Percentiles rank a stretch among this genome's conserved stretches.
These are phyloP conservation scores for Backusella australiensis DNA, from an alignment of 192 early-diverging fungal species.

Conservation along the genomic window DNA sequence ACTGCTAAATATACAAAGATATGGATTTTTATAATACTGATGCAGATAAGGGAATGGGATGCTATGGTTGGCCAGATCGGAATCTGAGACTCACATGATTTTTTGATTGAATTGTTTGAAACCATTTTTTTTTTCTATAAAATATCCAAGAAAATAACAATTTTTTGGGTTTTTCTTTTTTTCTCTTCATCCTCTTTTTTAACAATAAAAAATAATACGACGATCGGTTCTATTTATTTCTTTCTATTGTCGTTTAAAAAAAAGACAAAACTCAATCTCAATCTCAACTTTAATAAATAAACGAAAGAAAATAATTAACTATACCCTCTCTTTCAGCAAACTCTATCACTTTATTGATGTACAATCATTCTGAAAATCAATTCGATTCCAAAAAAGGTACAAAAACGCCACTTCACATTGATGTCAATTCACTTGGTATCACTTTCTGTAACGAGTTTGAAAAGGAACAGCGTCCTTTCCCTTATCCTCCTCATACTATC, in stretches of 20 bases:
- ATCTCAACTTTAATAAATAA: not conserved
- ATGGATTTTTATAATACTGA: constrained; percentile 20
- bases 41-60: constrained; percentile 9
- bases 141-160: not conserved
- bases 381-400: constrained; percentile 5
- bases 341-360: constrained; percentile 12
- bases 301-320: not conserved
- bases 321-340: not conserved
- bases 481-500: not conserved
- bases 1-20: constrained; percentile 5
- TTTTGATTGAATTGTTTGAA: not conserved
- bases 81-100: constrained; percentile 11
- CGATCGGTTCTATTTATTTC: constrained; percentile 12
- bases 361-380: not conserved
- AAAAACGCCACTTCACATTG: constrained; percentile 21
- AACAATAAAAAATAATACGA: not conserved
- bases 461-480: not conserved
- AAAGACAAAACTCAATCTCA: not conserved
- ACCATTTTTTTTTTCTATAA: not conserved
- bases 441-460: constrained; percentile 4
- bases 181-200: not conserved
- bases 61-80: constrained; percentile 7
- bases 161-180: constrained; percentile 1
- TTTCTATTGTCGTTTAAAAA: constrained; percentile 10
- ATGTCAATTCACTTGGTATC: constrained; percentile 30